A percentile compares a stretch with the other conserved stretches of the same genome.
Evolutionary conservation across 163 green algal species (phyloP).

Genomic region (Picocystis sp.): DNA sequence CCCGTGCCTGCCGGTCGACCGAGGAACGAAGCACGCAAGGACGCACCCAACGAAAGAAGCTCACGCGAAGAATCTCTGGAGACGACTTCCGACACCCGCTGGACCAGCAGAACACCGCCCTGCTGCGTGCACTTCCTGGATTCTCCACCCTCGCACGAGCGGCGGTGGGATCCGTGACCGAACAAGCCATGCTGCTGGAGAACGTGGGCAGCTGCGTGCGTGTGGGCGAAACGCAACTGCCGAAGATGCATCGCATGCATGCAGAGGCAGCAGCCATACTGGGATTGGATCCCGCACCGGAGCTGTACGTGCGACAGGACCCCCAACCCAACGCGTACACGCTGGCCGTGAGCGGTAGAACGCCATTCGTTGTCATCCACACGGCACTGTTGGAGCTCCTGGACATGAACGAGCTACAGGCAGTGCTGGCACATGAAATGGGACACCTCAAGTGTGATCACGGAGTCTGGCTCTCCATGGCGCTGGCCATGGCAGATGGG

Average conservation of each 20-base stretch:
- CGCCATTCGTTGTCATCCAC: slow-evolving; percentile 88
- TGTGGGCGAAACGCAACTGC: slow-evolving; percentile 32
- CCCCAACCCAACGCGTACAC: slow-evolving; percentile 87
- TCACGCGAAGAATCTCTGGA: slow-evolving; percentile 3
- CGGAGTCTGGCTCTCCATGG: slow-evolving; percentile 83
- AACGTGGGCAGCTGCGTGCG: slow-evolving; percentile 75
- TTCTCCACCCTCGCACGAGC: slow-evolving; percentile 24
- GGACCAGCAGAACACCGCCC: slow-evolving; percentile 78
- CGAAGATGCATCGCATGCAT: slow-evolving; percentile 11
- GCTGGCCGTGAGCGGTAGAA: slow-evolving; percentile 64
- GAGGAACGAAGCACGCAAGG: no score
- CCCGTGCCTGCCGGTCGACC: no score
- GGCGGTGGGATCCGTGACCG: slow-evolving; percentile 34
- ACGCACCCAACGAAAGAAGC: no score
- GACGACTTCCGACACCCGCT: slow-evolving; percentile 66
- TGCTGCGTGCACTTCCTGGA: slow-evolving; percentile 62
- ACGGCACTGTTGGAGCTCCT: slow-evolving; percentile 86
- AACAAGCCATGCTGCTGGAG: slow-evolving; percentile 77
- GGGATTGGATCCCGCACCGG: slow-evolving; percentile 55
- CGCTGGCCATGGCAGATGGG: slow-evolving; percentile 68
- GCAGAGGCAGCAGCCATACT: slow-evolving; percentile 38
- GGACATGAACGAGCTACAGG: slow-evolving; percentile 56
- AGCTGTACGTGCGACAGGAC: slow-evolving; percentile 82
- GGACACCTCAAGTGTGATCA: slow-evolving; percentile 92
- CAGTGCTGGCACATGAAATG: slow-evolving; percentile 76